Conservation (phyloP, 1,284 basidiomycete species). For the Malassezia furfur region DNA sequence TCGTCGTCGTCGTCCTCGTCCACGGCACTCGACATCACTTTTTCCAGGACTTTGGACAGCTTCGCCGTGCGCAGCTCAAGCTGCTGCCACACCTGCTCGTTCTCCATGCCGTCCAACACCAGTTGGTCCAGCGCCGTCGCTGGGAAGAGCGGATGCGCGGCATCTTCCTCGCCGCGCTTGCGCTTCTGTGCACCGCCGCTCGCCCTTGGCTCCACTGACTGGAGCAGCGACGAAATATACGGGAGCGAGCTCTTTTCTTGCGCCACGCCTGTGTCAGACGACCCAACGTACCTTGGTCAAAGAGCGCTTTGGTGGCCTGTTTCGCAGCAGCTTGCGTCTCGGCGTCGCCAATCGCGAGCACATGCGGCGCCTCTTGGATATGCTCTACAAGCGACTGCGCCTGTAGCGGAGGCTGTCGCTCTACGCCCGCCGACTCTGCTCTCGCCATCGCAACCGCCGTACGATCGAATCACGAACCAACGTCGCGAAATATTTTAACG, state of each 20-base stretch:
- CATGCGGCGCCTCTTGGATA: neutral
- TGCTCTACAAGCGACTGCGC: neutral
- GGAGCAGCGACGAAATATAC: conserved; percentile 13
- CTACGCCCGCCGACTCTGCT: neutral
- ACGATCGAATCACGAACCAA: neutral
- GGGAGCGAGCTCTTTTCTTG: conserved; percentile 10
- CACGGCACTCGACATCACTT: conserved; percentile 43
- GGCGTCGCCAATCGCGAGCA: conserved; percentile 3
- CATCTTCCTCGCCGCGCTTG: conserved; percentile 33
- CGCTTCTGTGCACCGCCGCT: neutral
- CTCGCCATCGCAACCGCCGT: neutral
- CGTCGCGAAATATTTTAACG: conserved; percentile 6
- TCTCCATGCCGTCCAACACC: conserved; percentile 70
- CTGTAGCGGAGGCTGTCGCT: neutral
- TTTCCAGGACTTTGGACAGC: conserved; percentile 27
- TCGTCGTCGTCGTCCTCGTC: conserved; percentile 34
- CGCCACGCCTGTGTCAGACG: neutral
- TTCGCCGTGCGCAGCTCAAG: conserved; percentile 34
- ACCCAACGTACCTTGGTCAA: conserved; percentile 14
- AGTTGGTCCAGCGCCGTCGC: conserved; percentile 68
- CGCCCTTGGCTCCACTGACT: conserved; percentile 1
- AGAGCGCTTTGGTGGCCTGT: conserved; percentile 12
- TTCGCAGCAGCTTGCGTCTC: neutral
- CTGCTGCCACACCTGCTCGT: conserved; percentile 81
- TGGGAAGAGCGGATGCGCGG: conserved; percentile 51